A percentile compares a stretch with the other conserved stretches of the same genome.
phyloP scores from a whole-genome alignment of 768 basidiomycete genomes.

The Lactarius hatsudake region DNA sequence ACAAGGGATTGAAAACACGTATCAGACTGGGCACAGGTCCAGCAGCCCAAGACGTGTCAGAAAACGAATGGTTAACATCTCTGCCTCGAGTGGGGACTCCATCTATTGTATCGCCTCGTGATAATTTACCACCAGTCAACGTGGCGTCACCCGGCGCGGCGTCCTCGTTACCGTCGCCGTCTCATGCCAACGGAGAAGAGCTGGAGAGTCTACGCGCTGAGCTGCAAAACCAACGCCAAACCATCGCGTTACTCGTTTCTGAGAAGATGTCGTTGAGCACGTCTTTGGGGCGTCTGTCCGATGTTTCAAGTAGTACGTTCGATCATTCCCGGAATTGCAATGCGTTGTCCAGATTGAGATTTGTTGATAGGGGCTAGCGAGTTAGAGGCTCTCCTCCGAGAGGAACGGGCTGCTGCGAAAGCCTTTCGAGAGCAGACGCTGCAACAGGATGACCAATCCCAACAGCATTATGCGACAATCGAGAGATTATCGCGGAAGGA shows the following conservation, averaged over 20 bases:
- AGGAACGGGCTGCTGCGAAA: slow-evolving; percentile 27
- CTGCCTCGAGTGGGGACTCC: slow-evolving; percentile 43
- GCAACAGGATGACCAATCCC: slow-evolving; percentile 42
- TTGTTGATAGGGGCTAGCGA: slow-evolving; percentile 30
- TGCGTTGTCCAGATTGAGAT: neutral
- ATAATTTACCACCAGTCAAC: slow-evolving; percentile 32
- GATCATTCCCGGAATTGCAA: neutral
- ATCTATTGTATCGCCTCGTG: slow-evolving; percentile 32
- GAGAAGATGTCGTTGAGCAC: slow-evolving; percentile 40
- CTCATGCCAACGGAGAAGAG: slow-evolving; percentile 26
- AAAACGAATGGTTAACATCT: slow-evolving; percentile 59
- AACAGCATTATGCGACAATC: slow-evolving; percentile 39
- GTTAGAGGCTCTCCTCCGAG: slow-evolving; percentile 28
- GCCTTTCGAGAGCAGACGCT: slow-evolving; percentile 37
- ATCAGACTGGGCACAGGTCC: slow-evolving; percentile 42
- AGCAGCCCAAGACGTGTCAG: slow-evolving; percentile 35
- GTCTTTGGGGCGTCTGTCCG: slow-evolving; percentile 56
- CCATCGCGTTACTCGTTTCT: slow-evolving; percentile 68
- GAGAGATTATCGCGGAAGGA: slow-evolving; percentile 48
- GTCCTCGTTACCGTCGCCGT: slow-evolving; percentile 17
- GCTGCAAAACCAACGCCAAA: slow-evolving; percentile 62
- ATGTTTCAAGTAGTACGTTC: slow-evolving; percentile 56
- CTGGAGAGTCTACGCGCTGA: slow-evolving; percentile 33
- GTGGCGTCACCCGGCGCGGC: slow-evolving; percentile 30
- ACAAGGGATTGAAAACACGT: slow-evolving; percentile 1